phyloP scores from a whole-genome alignment of 2,329 filamentous ascomycete species.

The Davidsoniella virescens region DNA sequence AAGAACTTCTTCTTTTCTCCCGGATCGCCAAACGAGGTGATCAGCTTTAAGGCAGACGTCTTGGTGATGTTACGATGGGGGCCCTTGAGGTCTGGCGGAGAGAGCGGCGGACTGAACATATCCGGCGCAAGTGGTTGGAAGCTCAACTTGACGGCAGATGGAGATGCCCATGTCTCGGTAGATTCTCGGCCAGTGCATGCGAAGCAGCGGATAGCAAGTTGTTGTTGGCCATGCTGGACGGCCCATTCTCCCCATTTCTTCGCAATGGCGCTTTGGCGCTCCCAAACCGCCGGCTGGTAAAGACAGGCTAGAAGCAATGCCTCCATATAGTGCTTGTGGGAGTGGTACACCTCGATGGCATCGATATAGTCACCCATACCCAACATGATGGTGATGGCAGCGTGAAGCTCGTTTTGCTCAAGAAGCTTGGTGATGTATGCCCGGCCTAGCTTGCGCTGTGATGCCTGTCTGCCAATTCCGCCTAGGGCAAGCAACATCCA shows the following conservation, averaged over 20 bases:
- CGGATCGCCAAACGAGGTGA: conserved; percentile 67
- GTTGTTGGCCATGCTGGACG: conserved; percentile 70
- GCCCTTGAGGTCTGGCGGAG: conserved; percentile 45
- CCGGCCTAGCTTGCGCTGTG: conserved; percentile 78
- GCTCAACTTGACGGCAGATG: conserved; percentile 49
- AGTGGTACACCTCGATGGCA: conserved; percentile 90
- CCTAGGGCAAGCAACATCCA: conserved; percentile 94
- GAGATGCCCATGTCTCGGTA: conserved; percentile 75
- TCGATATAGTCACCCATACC: conserved; percentile 86
- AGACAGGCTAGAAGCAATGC: conserved; percentile 77
- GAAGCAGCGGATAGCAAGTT: conserved; percentile 83
- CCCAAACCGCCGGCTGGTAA: conserved; percentile 73
- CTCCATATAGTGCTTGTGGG: conserved; percentile 82
- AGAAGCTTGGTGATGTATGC: conserved; percentile 82
- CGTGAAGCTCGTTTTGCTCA: conserved; percentile 79
- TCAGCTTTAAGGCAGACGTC: conserved; percentile 72
- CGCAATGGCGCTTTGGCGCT: conserved; percentile 72
- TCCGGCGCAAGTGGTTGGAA: conserved; percentile 37
- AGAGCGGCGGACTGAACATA: conserved; percentile 55
- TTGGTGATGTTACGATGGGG: conserved; percentile 54
- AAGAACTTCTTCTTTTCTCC: conserved; percentile 49
- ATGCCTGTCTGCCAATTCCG: conserved; percentile 58
- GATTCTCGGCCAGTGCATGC: conserved; percentile 79
- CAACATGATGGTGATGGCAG: conserved; percentile 80
- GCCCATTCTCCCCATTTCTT: conserved; percentile 92